Evolutionary conservation across 331 rosid genomes (phyloP).

Genomic region (Quercus phellos): DNA sequence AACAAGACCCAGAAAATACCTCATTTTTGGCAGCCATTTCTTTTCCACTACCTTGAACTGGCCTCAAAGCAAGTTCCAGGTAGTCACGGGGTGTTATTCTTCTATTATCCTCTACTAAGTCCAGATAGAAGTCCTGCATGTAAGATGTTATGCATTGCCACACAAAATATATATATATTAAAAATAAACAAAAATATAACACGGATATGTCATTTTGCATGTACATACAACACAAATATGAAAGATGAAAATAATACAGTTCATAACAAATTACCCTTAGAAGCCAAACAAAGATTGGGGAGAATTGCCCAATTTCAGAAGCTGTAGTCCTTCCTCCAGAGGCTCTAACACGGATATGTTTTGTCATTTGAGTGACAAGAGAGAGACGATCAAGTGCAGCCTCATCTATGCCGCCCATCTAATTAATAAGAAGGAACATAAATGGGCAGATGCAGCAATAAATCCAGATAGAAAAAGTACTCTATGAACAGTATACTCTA

Average conservation of each 20-base stretch:
- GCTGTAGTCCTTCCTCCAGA: slow-evolving; percentile 62
- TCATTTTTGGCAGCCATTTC: slow-evolving; percentile 70
- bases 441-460: slow-evolving; percentile 17
- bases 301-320: slow-evolving; percentile 75
- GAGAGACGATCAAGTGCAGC: slow-evolving; percentile 86
- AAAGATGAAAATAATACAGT: not conserved
- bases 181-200: not conserved
- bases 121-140: slow-evolving; percentile 80
- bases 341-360: slow-evolving; percentile 79
- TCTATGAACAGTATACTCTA: not conserved
- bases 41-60: slow-evolving; percentile 65
- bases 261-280: slow-evolving; percentile 52
- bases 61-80: slow-evolving; percentile 78
- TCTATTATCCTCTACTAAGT: slow-evolving; percentile 61
- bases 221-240: not conserved
- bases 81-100: slow-evolving; percentile 87
- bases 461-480: not conserved
- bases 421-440: slow-evolving; percentile 6
- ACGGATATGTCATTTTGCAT: not conserved
- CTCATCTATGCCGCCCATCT: slow-evolving; percentile 96
- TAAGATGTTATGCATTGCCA: slow-evolving; percentile 7
- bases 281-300: slow-evolving; percentile 92
- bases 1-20: slow-evolving; percentile 32
- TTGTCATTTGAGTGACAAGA: slow-evolving; percentile 87
- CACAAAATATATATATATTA: not conserved